Evolutionary conservation across 768 basidiomycete genomes (phyloP).

Genomic region (Boletus vermiculosoides): DNA sequence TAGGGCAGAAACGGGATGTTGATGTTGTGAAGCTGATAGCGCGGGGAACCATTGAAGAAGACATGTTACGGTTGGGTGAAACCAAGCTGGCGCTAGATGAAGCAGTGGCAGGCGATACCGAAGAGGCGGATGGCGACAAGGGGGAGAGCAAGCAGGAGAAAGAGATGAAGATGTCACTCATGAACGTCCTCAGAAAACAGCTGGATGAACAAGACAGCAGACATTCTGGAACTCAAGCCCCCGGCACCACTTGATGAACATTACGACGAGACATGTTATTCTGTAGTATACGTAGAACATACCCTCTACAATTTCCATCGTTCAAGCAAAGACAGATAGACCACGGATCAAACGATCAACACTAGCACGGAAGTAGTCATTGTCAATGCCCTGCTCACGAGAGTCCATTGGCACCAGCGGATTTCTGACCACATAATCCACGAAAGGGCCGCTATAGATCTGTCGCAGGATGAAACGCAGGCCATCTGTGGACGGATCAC

Average conservation of each 20-base stretch:
- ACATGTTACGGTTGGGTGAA: conserved; percentile 86
- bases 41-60: conserved; percentile 91
- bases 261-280: conserved; percentile 7
- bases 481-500: conserved; percentile 81
- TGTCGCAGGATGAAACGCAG: conserved; percentile 81
- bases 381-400: conserved; percentile 82
- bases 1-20: conserved; percentile 92
- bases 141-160: conserved; percentile 65
- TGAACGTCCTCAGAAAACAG: conserved; percentile 82
- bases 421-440: conserved; percentile 92
- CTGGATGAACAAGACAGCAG: conserved; percentile 56
- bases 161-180: conserved; percentile 82
- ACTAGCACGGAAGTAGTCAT: conserved; percentile 83
- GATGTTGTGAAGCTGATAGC: conserved; percentile 94
- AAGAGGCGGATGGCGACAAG: conserved; percentile 57
- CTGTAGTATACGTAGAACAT: conserved; percentile 23
- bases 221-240: conserved; percentile 5
- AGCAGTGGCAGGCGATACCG: conserved; percentile 79
- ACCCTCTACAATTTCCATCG: conserved; percentile 13
- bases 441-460: conserved; percentile 89
- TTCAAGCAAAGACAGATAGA: conserved; percentile 43
- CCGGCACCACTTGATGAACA: conserved; percentile 6
- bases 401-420: conserved; percentile 86
- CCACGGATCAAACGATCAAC: conserved; percentile 75
- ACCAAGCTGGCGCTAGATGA: conserved; percentile 92